phyloP scores from a whole-genome alignment of 257 asterid species.

The Solanum medicagineum region DNA sequence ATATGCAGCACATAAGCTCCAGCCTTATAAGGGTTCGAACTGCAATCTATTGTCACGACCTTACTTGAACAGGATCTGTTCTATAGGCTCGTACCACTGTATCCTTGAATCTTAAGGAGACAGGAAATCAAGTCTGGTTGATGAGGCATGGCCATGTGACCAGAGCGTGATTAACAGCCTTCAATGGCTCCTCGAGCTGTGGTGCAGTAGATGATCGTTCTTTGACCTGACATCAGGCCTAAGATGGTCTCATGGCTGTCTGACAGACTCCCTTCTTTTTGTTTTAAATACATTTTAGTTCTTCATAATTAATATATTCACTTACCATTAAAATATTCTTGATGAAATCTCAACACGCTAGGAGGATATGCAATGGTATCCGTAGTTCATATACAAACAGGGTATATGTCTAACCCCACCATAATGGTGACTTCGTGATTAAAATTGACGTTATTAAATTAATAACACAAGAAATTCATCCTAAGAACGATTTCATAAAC shows the following conservation, averaged over 20 bases:
- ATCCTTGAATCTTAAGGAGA: slow-evolving; percentile 7
- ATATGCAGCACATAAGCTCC: background rate
- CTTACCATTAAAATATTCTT: background rate
- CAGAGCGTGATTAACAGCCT: background rate
- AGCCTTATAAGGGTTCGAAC: background rate
- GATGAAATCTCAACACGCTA: background rate
- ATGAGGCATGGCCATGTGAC: background rate
- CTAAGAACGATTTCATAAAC: background rate
- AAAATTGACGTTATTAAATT: background rate
- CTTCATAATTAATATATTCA: background rate
- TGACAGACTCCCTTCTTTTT: background rate
- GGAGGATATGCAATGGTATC: background rate
- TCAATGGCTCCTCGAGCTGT: background rate
- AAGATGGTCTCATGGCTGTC: background rate
- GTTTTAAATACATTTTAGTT: background rate
- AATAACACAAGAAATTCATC: background rate
- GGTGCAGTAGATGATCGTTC: background rate
- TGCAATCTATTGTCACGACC: accelerated
- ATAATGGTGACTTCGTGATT: background rate
- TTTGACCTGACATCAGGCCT: background rate
- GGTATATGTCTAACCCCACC: background rate
- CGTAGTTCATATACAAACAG: no score
- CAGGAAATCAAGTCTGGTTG: slow-evolving; percentile 6
- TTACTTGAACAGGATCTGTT: background rate
- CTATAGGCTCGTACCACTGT: background rate